Base-by-base conservation (phyloP, 805 yeast species). In the Ogataea haglerorum region DNA sequence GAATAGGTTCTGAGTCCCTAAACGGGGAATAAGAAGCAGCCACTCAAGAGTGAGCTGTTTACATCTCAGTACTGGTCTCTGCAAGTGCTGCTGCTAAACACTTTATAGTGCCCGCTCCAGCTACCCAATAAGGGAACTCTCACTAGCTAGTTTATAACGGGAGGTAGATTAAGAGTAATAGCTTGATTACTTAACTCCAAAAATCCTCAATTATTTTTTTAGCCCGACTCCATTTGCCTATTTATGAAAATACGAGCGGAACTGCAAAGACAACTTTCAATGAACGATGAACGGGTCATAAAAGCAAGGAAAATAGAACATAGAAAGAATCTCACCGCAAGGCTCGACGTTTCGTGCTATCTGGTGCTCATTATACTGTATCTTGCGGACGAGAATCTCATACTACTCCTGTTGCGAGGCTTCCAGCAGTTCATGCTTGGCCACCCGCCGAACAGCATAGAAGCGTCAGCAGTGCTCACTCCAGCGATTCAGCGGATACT, bases 251-350 rank as follows among this genome's bases (percentile, higher is more conserved):
- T 40, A 30, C 18, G 51, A 41, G 12, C 42, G 42, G 25, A 34
- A 18, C 23, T 53, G 33, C 36, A 34, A 21, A 50, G 67, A 32
- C 70, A 73, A 53, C 63, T 75, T 4, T 46, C 61, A 25, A 47
- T 50, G 12, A 70, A 73, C 53, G 71, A 73, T 50, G 61, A 62
- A 5, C 50, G 63, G 17, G 58, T 65, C 17, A 60, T 70, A 9
- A 72, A 71, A 42, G 67, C 68, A 46, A 61, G 75, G 36, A 70
- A 67, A 56, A 60, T 61, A 44, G 64, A 56, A 42, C 72, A 72
- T 44, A 51, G 65, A 10, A 52, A 54, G 18, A 64, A 70, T 27
- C 48, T 75, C 8, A 51, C 65, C 15, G 56, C 57, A 15, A 52
- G 60, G 4, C 30, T 71, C 15, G 67, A 65, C 30, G 37, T 62